Base-by-base conservation (phyloP, 2,329 filamentous ascomycete genomes). In the Talaromyces piceae region DNA sequence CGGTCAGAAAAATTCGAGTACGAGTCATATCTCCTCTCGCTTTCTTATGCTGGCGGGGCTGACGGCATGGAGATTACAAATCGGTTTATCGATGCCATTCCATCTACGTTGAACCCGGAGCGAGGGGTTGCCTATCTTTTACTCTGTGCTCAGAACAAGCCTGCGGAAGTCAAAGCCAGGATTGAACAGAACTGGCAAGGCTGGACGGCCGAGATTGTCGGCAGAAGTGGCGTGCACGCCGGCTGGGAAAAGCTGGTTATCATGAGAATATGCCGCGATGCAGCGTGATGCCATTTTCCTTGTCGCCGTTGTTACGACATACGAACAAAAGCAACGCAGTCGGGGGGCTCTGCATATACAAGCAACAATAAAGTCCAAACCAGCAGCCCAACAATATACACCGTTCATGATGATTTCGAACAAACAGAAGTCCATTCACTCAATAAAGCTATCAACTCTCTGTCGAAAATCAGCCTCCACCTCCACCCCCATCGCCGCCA, bases 41-140 rank as follows among this genome's bases (percentile, higher is more conserved):
- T 97, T 45, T 88, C 90, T 3, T 97, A 95, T 66, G 91, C 90
- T 0, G 93, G 93, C 23, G 93, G 93, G 0, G 71, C 73, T 26
- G 86, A 96, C 66, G 93, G 93, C 5, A 98, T 98, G 91, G 89
- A 95, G 72, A 89, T 86, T 23, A 98, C 91, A 43, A 81, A 91
- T 56, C 77, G 88, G 37, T 73, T 98, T 57, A 73, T 98, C 33
- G 79, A 80, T 8, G 75, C 79, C 28, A 70, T 98, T 57, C 85
- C 87, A 0, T 64, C 66, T 0, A 72, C 87, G 2, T 66, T 98
- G 60, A 76, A 74, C 57, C 75, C 77, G 1, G 63, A 66, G 0
- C 73, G 83, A 28, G 93, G 93, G 0, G 87, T 91, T 41, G 91
- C 91, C 0, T 98, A 97, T 67, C 73, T 98, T 49, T 70, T 98